A percentile compares a stretch with the other conserved stretches of the same genome.
These are phyloP conservation scores for Vitis hybrid DNA, from an alignment of 177 flowering plant genomes.

Conservation along the genomic window DNA sequence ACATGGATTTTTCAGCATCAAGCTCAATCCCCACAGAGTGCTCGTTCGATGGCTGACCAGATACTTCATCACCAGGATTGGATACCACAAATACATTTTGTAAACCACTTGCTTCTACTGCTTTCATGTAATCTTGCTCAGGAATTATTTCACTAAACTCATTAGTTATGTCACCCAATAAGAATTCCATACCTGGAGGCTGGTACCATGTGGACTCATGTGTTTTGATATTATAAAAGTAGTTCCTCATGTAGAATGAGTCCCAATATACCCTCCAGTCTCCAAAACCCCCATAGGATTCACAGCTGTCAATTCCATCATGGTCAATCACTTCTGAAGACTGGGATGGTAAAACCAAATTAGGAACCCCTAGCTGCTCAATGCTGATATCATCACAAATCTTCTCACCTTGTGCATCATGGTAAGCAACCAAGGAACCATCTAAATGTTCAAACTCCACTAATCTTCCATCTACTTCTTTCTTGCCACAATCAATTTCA, in stretches of 20 bases:
- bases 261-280: conserved; percentile 83
- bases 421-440: conserved; percentile 14
- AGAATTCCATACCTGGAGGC: conserved; percentile 67
- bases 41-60: conserved; percentile 22
- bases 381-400: conserved; percentile 8
- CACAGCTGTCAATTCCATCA: conserved; percentile 16
- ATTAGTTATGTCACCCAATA: conserved; percentile 15
- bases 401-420: conserved; percentile 20
- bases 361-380: conserved; percentile 21
- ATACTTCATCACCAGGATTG: conserved; percentile 8
- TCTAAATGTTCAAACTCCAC: conserved; percentile 18
- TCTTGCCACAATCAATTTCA: conserved; percentile 12
- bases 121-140: conserved; percentile 14
- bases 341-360: conserved; percentile 13
- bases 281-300: conserved; percentile 26
- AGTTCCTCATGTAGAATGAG: conserved; percentile 52
- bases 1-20: conserved; percentile 10
- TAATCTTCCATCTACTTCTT: conserved; percentile 16
- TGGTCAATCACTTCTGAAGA: conserved; percentile 18
- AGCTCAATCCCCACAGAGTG: conserved; percentile 14
- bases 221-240: conserved; percentile 68
- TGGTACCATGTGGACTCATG: conserved; percentile 78
- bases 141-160: conserved; percentile 19
- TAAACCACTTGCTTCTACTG: conserved; percentile 18
- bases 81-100: conserved; percentile 19